These are phyloP conservation scores for Plectranthus barbatus DNA, from an alignment of 257 asterid genomes.

Conservation along the genomic window DNA sequence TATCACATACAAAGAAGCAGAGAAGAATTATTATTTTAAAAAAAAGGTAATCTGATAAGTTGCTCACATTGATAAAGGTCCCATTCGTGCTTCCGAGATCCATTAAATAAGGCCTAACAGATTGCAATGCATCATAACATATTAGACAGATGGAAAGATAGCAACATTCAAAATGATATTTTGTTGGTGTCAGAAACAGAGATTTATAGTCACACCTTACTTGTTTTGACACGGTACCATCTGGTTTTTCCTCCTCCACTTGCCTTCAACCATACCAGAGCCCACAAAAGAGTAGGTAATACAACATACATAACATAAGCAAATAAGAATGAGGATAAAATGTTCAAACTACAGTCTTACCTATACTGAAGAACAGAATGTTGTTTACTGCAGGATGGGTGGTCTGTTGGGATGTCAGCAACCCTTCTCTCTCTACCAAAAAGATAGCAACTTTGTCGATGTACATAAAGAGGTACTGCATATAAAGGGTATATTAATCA, in stretches of 20 bases:
- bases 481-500: constrained; percentile 10
- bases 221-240: constrained; percentile 58
- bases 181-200: constrained; percentile 9
- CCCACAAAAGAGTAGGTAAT: not conserved
- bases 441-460: constrained; percentile 92
- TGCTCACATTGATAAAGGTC: constrained; percentile 79
- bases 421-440: constrained; percentile 98
- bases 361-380: constrained; percentile 98
- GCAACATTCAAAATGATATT: not conserved
- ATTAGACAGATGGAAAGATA: constrained; percentile 10
- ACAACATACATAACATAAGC: not conserved
- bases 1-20: constrained; percentile 4
- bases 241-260: constrained; percentile 84
- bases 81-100: constrained; percentile 99
- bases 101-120: constrained; percentile 81
- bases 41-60: not conserved
- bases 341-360: constrained; percentile 28
- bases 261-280: constrained; percentile 50
- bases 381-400: constrained; percentile 98
- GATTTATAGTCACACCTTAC: constrained; percentile 46
- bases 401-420: constrained; percentile 95
- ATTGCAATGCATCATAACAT: constrained; percentile 7
- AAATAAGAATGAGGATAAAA: constrained; percentile 1
- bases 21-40: not conserved
- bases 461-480: constrained; percentile 89